Evolutionary conservation across 2,329 filamentous ascomycete species (phyloP).

Genomic region (Fusarium aywerte): DNA sequence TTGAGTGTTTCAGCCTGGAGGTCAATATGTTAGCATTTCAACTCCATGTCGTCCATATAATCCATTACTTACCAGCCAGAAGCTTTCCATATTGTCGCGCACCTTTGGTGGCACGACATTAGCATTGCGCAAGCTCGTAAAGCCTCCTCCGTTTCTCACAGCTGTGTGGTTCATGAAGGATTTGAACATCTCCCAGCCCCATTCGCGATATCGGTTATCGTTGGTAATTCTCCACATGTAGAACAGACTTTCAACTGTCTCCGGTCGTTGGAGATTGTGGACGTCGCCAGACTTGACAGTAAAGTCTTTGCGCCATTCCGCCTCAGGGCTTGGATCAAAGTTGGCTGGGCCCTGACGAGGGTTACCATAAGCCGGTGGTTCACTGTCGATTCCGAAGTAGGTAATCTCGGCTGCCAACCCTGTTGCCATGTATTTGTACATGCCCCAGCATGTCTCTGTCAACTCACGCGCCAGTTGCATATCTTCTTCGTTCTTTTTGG

Average conservation of each 20-base stretch:
- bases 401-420: conserved; percentile 95
- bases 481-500: conserved; percentile 82
- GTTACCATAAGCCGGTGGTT: conserved; percentile 69
- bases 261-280: conserved; percentile 94
- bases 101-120: conserved; percentile 73
- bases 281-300: conserved; percentile 82
- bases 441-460: conserved; percentile 97
- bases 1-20: conserved; percentile 93
- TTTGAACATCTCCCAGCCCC: conserved; percentile 99
- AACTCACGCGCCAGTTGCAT: conserved; percentile 88
- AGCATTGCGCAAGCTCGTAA: conserved; percentile 83
- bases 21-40: conserved; percentile 23
- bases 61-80: conserved; percentile 81
- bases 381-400: conserved; percentile 81
- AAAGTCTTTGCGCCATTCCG: conserved; percentile 81
- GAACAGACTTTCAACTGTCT: conserved; percentile 95
- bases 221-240: conserved; percentile 99
- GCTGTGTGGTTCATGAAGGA: conserved; percentile 88
- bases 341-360: conserved; percentile 59
- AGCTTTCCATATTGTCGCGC: conserved; percentile 97
- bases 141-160: conserved; percentile 80
- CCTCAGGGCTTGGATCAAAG: conserved; percentile 64
- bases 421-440: conserved; percentile 90
- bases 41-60: neutral
- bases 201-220: conserved; percentile 87